phyloP scores from a whole-genome alignment of 176 grass and related monocot species.

The Aegilops longissima region DNA sequence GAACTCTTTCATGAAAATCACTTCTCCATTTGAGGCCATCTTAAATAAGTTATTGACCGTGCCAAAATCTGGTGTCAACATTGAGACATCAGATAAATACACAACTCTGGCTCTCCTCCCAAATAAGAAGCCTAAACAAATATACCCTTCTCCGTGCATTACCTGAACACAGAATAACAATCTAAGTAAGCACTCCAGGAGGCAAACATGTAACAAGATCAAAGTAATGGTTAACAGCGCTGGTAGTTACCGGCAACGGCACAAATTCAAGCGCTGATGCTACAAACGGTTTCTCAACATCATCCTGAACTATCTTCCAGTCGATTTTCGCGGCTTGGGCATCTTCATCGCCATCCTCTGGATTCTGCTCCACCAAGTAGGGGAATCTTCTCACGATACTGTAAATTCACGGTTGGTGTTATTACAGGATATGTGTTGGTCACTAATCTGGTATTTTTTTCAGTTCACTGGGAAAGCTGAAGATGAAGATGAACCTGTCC shows the following conservation, averaged over 20 bases:
- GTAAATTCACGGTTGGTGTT: background rate
- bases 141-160: constrained; percentile 82
- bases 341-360: constrained; percentile 49
- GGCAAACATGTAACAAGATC: background rate
- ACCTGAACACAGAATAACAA: constrained; percentile 40
- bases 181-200: background rate
- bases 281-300: constrained; percentile 56
- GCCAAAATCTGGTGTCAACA: no score
- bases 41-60: no score
- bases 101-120: constrained; percentile 63
- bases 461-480: background rate
- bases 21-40: no score
- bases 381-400: constrained; percentile 68
- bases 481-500: constrained; percentile 54
- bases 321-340: constrained; percentile 43
- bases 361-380: constrained; percentile 58
- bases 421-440: background rate
- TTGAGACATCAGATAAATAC: constrained; percentile 87
- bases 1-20: no score
- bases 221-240: background rate
- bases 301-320: constrained; percentile 74
- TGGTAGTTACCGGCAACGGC: constrained; percentile 64
- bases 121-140: constrained; percentile 89
- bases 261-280: constrained; percentile 72
- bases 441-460: background rate